Evolutionary conservation across 805 yeast species (phyloP), one percentile per base, ranked within the genome.

Genomic region (Teunomyces lycoperdinae): DNA sequence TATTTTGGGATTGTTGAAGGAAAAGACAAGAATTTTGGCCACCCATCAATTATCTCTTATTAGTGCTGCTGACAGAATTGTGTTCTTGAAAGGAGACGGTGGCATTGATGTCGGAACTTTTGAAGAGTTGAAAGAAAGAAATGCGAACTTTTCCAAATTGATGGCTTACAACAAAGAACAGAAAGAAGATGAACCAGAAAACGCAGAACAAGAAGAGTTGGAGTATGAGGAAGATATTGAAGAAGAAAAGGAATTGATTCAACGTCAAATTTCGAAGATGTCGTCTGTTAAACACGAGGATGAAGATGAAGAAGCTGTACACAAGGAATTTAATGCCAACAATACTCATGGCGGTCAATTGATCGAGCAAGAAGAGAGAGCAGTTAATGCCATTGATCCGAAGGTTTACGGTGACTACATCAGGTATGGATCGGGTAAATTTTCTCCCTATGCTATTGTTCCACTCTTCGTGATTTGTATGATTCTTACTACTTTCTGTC

Each of bases 41-140:
- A 89, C 96, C 0, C 96, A 89, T 63, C 96, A 89, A 62, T 70
- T 89, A 44, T 80, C 89, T 5, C 70, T 89, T 50, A 78, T 89
- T 51, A 80, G 79, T 16, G 67, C 76, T 47, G 94, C 95, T 13
- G 89, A 85, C 61, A 73, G 85, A 42, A 69, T 89, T 29, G 73
- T 89, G 9, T 87, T 84, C 51, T 65, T 89, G 54, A 79, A 82
- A 56, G 81, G 85, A 14, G 87, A 85, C 45, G 83, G 89, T 0
- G 58, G 77, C 0, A 67, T 85, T 28, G 80, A 77, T 40, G 64
- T 80, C 31, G 96, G 91, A 10, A 76, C 86, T 0, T 70, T 79
- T 16, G 77, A 71, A 0, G 84, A 85, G 44, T 66, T 89, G 49
- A 58, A 68, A 42, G 49, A 34, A 2, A 66, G 68, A n/a, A 74